A percentile compares a stretch with the other conserved stretches of the same genome.
phyloP scores from a whole-genome alignment of 768 basidiomycete species.

The Boletus coccyginus region DNA sequence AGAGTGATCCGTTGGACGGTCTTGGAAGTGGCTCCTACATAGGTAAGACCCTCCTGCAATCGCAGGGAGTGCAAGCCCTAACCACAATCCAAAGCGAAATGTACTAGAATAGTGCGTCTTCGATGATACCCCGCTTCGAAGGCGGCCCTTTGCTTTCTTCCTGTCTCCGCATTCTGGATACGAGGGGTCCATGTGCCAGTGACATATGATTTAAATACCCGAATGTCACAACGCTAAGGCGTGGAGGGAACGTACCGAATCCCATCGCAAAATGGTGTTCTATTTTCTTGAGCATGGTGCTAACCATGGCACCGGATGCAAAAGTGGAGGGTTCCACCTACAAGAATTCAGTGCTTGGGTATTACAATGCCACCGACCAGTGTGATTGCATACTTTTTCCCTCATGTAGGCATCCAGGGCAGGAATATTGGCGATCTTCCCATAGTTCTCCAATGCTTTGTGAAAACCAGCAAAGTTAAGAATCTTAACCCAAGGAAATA shows the following conservation, averaged over 20 bases:
- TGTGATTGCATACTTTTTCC: slow-evolving; percentile 54
- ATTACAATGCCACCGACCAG: neutral
- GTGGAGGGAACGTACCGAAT: slow-evolving; percentile 56
- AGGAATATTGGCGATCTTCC: slow-evolving; percentile 70
- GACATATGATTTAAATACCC: too few relatives aligned
- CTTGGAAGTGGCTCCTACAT: slow-evolving; percentile 19
- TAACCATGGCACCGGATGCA: slow-evolving; percentile 58
- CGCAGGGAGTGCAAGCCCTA: slow-evolving; percentile 74
- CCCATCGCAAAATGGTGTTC: slow-evolving; percentile 72
- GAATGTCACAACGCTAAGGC: neutral
- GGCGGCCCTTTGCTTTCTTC: slow-evolving; percentile 68
- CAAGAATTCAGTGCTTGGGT: neutral
- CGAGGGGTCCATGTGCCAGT: neutral
- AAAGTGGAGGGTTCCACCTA: slow-evolving; percentile 71
- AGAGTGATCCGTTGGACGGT: neutral
- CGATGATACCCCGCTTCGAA: slow-evolving; percentile 50
- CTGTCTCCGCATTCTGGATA: slow-evolving; percentile 63
- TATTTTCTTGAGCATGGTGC: slow-evolving; percentile 67
- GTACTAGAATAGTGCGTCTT: slow-evolving; percentile 70
- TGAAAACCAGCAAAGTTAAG: slow-evolving; percentile 89
- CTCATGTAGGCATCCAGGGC: slow-evolving; percentile 76
- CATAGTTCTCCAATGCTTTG: slow-evolving; percentile 83
- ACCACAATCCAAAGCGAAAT: slow-evolving; percentile 66
- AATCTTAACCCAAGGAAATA: slow-evolving; percentile 41
- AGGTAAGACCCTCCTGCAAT: slow-evolving; percentile 66